These are phyloP conservation scores for Curvularia sp. DNA, from an alignment of 2,329 filamentous ascomycete genomes.

Conservation along the genomic window DNA sequence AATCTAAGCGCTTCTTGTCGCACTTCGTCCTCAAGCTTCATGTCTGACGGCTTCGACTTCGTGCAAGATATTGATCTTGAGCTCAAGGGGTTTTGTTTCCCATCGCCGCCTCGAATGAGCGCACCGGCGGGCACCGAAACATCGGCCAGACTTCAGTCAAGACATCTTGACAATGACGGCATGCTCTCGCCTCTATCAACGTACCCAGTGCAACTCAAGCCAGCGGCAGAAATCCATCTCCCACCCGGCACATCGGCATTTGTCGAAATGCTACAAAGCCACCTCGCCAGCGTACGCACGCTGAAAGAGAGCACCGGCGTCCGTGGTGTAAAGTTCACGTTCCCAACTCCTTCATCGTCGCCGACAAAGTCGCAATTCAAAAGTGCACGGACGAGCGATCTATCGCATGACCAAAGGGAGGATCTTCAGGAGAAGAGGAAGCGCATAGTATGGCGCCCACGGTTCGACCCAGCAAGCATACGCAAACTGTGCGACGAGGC, in stretches of 20 bases:
- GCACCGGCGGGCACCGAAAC: background rate
- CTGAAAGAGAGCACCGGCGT: slow-evolving; percentile 28
- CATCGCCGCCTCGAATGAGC: slow-evolving; percentile 10
- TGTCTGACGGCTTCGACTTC: slow-evolving; percentile 24
- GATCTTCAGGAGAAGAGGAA: slow-evolving; percentile 25
- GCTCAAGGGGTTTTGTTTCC: slow-evolving; percentile 9
- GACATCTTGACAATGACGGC: background rate
- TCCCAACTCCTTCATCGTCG: slow-evolving; percentile 26
- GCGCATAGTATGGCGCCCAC: slow-evolving; percentile 31
- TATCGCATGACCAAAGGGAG: slow-evolving; percentile 23
- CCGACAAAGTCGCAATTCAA: slow-evolving; percentile 18
- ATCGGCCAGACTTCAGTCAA: background rate
- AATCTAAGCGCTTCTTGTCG: slow-evolving; percentile 22
- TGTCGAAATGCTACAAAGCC: slow-evolving; percentile 35
- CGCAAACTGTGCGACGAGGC: slow-evolving; percentile 40
- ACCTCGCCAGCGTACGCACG: slow-evolving; percentile 36
- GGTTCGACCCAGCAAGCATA: slow-evolving; percentile 42
- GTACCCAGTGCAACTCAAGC: background rate
- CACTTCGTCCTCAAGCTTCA: slow-evolving; percentile 34
- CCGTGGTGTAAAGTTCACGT: slow-evolving; percentile 22
- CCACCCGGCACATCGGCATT: slow-evolving; percentile 39
- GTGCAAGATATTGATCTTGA: slow-evolving; percentile 19
- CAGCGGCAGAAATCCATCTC: slow-evolving; percentile 19
- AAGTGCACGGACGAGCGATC: slow-evolving; percentile 10
- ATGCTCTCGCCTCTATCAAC: slow-evolving; percentile 9